Evolutionary conservation across 352 stramenopile genomes (phyloP).

Genomic region (Pythium scleroteichum): DNA sequence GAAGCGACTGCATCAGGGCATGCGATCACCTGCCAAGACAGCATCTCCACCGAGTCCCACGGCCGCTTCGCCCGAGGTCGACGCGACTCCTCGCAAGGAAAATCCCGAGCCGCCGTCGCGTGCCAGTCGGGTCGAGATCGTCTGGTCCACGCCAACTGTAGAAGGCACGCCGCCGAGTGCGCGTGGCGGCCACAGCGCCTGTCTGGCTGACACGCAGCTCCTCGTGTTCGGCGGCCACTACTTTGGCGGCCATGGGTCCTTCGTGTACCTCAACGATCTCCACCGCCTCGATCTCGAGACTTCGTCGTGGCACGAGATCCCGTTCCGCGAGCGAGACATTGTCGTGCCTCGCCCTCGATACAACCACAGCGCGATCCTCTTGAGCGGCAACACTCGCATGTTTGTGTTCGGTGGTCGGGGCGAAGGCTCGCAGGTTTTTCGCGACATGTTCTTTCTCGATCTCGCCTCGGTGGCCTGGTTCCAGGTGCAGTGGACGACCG

Average conservation of each 20-base stretch:
- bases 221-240: conserved; percentile 90
- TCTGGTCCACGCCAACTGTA: conserved; percentile 58
- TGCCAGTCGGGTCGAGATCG: conserved; percentile 51
- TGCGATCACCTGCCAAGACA: conserved; percentile 12
- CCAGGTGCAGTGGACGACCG: conserved; percentile 84
- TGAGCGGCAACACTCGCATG: conserved; percentile 65
- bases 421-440: conserved; percentile 45
- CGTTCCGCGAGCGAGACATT: conserved; percentile 43
- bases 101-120: conserved; percentile 13
- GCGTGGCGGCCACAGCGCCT: conserved; percentile 67
- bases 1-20: too few species aligned
- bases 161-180: conserved; percentile 56
- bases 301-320: conserved; percentile 71
- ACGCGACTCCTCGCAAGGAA: conserved; percentile 12
- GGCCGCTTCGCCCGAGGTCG: background rate
- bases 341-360: conserved; percentile 77
- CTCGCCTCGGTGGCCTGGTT: conserved; percentile 80
- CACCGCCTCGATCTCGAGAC: conserved; percentile 84
- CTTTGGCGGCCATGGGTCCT: conserved; percentile 81
- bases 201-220: conserved; percentile 77
- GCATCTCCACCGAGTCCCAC: background rate
- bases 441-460: conserved; percentile 91
- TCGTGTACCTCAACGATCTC: conserved; percentile 92
- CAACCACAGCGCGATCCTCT: conserved; percentile 81
- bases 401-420: conserved; percentile 79